A percentile compares a stretch with the other conserved stretches of the same genome.
Conservation (phyloP, 257 asterid genomes). For the Rubia yunnanensis region DNA sequence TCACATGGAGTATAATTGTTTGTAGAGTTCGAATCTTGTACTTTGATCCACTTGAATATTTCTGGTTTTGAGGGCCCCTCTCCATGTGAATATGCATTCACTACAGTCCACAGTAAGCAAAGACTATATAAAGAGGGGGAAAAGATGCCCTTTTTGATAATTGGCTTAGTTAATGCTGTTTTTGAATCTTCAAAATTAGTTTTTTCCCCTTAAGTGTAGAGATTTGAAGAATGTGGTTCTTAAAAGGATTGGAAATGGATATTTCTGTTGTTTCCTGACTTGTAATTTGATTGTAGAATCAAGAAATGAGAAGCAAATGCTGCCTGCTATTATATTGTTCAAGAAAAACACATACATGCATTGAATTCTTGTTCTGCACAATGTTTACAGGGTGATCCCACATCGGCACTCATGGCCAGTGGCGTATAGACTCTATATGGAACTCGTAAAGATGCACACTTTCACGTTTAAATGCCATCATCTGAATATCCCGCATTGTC, state of each 20-base stretch:
- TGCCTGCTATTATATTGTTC: neutral
- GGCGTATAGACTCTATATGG: conserved; percentile 85
- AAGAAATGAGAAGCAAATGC: neutral
- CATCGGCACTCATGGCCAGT: conserved; percentile 64
- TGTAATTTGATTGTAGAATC: neutral
- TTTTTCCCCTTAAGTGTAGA: neutral
- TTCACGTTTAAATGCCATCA: conserved; percentile 46
- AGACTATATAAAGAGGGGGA: neutral
- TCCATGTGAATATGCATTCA: neutral
- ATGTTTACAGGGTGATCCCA: conserved; percentile 62
- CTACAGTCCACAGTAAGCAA: neutral
- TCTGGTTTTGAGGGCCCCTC: conserved; percentile 9
- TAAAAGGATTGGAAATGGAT: neutral
- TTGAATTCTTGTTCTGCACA: conserved; percentile 1
- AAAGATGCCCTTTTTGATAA: neutral
- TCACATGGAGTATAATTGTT: neutral
- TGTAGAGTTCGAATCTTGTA: neutral
- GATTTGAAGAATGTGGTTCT: conserved; percentile 5
- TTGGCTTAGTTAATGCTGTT: neutral
- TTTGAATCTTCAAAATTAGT: neutral
- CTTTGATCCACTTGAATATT: conserved; percentile 1
- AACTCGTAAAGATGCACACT: conserved; percentile 63
- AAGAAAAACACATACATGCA: neutral
- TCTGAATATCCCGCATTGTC: conserved; percentile 44
- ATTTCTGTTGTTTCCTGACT: neutral